phyloP scores from a whole-genome alignment of 176 grass and related monocot species.

The Cymbopogon citratus region DNA sequence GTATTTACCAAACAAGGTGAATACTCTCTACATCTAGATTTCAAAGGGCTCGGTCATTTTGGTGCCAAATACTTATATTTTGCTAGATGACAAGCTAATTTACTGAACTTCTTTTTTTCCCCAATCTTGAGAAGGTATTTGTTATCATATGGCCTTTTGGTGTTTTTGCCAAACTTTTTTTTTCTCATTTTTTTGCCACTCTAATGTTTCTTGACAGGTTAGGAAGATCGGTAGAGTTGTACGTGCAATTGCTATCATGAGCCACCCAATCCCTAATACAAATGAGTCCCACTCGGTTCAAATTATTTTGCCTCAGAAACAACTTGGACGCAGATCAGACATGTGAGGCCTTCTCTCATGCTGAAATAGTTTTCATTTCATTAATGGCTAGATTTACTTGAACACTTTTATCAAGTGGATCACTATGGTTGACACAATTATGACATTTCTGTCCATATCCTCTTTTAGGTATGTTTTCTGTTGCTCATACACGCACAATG shows the following conservation, averaged over 20 bases:
- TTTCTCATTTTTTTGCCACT: not conserved
- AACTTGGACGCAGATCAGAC: conserved; percentile 87
- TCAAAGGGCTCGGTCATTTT: not conserved
- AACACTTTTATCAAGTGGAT: not conserved
- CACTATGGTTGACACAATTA: conserved; percentile 9
- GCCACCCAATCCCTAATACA: conserved; percentile 75
- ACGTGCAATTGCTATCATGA: conserved; percentile 94
- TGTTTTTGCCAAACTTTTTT: not conserved
- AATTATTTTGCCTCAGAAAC: conserved; percentile 91
- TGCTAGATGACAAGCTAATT: not conserved
- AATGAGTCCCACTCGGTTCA: conserved; percentile 86
- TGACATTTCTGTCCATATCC: conserved; percentile 26
- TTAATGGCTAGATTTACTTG: not conserved
- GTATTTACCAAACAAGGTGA: conserved; percentile 82
- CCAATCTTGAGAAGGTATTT: conserved; percentile 21
- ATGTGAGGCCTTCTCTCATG: conserved; percentile 53
- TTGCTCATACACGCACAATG: conserved; percentile 92
- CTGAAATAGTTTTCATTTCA: not conserved
- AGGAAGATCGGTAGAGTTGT: conserved; percentile 78
- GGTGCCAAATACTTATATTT: not conserved
- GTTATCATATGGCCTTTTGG: not conserved
- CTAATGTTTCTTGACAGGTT: conserved; percentile 49
- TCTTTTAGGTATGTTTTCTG: conserved; percentile 86
- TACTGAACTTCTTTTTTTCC: not conserved
- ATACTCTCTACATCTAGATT: conserved; percentile 3